Evolutionary conservation across 2,329 filamentous ascomycete species (phyloP).

Genomic region (Colletotrichum siamense): DNA sequence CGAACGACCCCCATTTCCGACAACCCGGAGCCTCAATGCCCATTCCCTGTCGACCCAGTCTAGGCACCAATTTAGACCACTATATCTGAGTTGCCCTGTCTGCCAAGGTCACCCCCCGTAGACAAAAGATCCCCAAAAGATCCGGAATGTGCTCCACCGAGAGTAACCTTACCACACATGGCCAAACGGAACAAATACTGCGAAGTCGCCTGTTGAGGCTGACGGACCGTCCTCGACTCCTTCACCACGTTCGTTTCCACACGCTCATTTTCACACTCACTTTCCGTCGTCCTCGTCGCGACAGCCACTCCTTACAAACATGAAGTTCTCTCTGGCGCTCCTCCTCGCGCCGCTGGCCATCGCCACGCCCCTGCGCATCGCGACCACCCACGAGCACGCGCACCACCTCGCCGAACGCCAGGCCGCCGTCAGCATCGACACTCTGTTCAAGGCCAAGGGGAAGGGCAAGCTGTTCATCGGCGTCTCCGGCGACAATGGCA

Average conservation of each 20-base stretch:
- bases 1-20: background rate
- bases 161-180: background rate
- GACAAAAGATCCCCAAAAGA: background rate
- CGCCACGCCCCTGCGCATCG: slow-evolving; percentile 28
- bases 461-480: slow-evolving; percentile 73
- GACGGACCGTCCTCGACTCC: background rate
- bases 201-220: background rate
- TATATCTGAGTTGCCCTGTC: background rate
- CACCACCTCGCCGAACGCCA: slow-evolving; percentile 43
- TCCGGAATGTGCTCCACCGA: background rate
- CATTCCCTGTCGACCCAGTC: background rate
- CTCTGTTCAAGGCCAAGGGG: slow-evolving; percentile 60
- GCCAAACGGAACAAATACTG: background rate
- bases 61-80: background rate
- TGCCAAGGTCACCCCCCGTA: background rate
- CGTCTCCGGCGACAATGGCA: slow-evolving; percentile 58
- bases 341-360: slow-evolving; percentile 42
- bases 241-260: background rate
- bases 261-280: background rate
- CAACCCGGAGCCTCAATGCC: background rate
- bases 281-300: background rate
- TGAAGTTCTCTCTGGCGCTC: slow-evolving; percentile 33
- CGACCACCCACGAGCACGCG: slow-evolving; percentile 50
- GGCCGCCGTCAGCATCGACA: slow-evolving; percentile 53
- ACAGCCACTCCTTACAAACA: background rate